phyloP scores from a whole-genome alignment of 495 filamentous ascomycete species.

The Neurospora sp. region DNA sequence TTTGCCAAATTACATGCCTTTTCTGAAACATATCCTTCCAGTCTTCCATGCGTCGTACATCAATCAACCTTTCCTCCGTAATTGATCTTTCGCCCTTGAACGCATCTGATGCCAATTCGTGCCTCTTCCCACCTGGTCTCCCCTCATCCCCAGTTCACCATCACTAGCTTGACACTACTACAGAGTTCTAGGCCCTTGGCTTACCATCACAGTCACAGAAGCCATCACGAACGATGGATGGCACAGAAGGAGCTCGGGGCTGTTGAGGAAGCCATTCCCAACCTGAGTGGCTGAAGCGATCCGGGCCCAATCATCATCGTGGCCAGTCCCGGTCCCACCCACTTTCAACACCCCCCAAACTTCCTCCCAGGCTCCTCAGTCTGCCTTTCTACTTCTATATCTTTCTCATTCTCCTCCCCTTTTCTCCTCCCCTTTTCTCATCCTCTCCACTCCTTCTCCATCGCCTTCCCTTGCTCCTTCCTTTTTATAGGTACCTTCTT shows the following conservation, averaged over 20 bases:
- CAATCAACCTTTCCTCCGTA: not conserved
- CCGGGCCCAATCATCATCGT: not conserved
- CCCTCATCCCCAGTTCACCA: not conserved
- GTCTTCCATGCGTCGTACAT: not conserved
- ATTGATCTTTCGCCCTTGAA: not conserved
- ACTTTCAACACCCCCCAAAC: no score
- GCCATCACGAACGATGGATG: no score
- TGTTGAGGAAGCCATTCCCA: no score
- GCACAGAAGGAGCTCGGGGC: no score
- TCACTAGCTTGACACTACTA: no score
- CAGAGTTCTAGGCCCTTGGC: no score
- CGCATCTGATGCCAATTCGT: not conserved
- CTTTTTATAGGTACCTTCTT: no score
- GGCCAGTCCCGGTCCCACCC: not conserved
- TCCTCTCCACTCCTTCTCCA: not conserved
- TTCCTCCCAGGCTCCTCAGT: no score
- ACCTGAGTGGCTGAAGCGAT: no score
- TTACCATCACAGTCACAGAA: no score
- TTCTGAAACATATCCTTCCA: not conserved
- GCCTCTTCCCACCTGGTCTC: not conserved
- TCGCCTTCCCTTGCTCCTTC: not conserved
- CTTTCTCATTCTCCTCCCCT: not conserved
- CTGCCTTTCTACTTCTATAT: no score
- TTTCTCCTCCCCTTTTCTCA: no score
- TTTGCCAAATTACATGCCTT: not conserved